Evolutionary conservation across 1,284 basidiomycete species (phyloP).

Genomic region (Coniferiporia weirii): DNA sequence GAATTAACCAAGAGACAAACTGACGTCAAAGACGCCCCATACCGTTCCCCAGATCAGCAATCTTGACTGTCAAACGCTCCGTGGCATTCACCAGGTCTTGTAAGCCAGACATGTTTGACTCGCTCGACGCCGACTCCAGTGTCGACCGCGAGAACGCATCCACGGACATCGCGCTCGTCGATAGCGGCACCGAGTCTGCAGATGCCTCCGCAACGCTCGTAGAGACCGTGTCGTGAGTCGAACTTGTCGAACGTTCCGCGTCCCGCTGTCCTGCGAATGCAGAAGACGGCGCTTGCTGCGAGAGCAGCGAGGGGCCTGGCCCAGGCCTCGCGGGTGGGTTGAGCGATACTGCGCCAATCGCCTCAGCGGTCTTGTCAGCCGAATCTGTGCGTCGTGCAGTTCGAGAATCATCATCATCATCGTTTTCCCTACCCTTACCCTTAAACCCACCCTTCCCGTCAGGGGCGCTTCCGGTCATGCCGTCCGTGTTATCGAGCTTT

Average conservation of each 20-base stretch:
- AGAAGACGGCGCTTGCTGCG: conserved; percentile 61
- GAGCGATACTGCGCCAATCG: conserved; percentile 64
- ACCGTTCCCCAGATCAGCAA: conserved; percentile 96
- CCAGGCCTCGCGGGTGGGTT: conserved; percentile 35
- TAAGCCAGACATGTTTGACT: conserved; percentile 20
- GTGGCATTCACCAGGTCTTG: conserved; percentile 24
- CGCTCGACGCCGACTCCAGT: conserved; percentile 27
- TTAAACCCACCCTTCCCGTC: conserved; percentile 48
- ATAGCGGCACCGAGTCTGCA: conserved; percentile 24
- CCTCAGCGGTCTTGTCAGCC: conserved; percentile 49
- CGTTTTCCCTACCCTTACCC: conserved; percentile 61
- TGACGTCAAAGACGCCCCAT: conserved; percentile 20
- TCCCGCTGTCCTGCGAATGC: conserved; percentile 13
- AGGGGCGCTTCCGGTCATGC: conserved; percentile 5
- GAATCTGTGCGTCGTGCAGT: conserved; percentile 30
- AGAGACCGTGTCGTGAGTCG: conserved; percentile 19
- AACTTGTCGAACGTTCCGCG: conserved; percentile 22
- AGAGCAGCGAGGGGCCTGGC: conserved; percentile 74
- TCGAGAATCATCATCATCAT: conserved; percentile 12
- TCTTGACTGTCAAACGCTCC: conserved; percentile 97
- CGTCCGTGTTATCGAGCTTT: conserved; percentile 50
- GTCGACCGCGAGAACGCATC: conserved; percentile 28
- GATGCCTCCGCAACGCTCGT: conserved; percentile 12
- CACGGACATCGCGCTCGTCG: conserved; percentile 38
- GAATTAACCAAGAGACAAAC: conserved; percentile 20